A percentile compares a stretch with the other conserved stretches of the same genome.
Evolutionary conservation across 345 rosid genomes (phyloP).

Genomic region (Linum usitatissimum): DNA sequence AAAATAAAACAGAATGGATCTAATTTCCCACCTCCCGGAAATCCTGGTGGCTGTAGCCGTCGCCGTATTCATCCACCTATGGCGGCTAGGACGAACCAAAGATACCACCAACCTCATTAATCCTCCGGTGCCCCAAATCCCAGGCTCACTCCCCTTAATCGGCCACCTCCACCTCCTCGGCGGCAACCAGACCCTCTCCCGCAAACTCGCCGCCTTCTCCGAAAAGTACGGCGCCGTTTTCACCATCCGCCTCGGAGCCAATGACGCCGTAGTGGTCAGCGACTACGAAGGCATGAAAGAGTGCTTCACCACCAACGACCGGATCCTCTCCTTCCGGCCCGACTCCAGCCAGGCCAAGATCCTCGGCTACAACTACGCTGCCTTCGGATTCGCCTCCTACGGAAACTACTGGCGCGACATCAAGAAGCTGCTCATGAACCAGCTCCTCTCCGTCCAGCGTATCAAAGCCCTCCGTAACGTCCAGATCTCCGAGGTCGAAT

Average conservation of each 20-base stretch:
- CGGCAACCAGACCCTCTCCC: constrained; percentile 5
- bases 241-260: constrained; percentile 3
- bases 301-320: constrained; percentile 15
- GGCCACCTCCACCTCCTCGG: constrained; percentile 5
- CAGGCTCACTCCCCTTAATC: background rate
- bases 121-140: background rate
- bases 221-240: constrained; percentile 1
- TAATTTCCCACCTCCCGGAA: background rate
- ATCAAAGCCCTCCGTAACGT: constrained; percentile 2
- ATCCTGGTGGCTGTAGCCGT: background rate
- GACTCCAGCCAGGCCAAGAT: constrained; percentile 6
- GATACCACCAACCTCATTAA: background rate
- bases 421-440: constrained; percentile 5
- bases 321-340: constrained; percentile 7
- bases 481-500: background rate
- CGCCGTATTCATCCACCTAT: background rate
- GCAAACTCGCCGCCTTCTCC: background rate
- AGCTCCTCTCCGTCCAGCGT: constrained; percentile 13
- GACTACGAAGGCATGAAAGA: constrained; percentile 5
- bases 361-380: constrained; percentile 10
- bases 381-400: constrained; percentile 13
- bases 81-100: background rate
- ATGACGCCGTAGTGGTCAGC: constrained; percentile 1
- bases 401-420: constrained; percentile 13
- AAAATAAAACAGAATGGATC: background rate